Evolutionary conservation across 192 early-diverging fungal species (phyloP).

Genomic region (Mortierella antarctica): DNA sequence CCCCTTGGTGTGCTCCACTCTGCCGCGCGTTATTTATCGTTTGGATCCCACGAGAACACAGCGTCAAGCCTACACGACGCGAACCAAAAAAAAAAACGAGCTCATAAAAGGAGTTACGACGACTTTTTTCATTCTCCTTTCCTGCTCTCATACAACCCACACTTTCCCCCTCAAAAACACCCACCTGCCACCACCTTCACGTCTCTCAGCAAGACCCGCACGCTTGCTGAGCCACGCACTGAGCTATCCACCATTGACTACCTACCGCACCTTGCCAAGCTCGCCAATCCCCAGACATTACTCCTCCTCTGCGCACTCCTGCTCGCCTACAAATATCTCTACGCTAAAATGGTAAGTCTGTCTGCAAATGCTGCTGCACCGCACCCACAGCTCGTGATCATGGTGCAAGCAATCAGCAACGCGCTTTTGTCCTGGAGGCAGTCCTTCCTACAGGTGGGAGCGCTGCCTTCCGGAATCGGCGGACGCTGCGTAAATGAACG

Average conservation of each 20-base stretch:
- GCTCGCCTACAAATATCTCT: constrained; percentile 31
- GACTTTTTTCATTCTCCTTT: neutral
- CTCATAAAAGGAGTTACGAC: no score
- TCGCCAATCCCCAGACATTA: constrained; percentile 18
- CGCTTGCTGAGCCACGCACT: constrained; percentile 21
- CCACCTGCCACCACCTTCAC: neutral
- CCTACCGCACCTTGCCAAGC: constrained; percentile 17
- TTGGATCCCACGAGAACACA: no score
- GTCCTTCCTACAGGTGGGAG: no score
- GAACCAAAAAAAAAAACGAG: no score
- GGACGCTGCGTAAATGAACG: no score
- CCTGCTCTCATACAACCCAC: neutral
- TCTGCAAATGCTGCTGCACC: neutral
- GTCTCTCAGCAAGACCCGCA: constrained; percentile 13
- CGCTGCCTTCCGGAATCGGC: no score
- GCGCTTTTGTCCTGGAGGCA: no score
- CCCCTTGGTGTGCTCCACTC: no score
- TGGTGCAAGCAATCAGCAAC: no score
- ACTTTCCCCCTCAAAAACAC: neutral
- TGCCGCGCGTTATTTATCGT: no score
- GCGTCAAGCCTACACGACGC: no score
- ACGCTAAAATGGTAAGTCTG: constrained; percentile 33
- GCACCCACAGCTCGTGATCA: neutral
- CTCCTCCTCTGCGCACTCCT: constrained; percentile 34
- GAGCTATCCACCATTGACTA: constrained; percentile 41